phyloP scores from a whole-genome alignment of 495 filamentous ascomycete genomes.

The Cercophora newfieldiana region DNA sequence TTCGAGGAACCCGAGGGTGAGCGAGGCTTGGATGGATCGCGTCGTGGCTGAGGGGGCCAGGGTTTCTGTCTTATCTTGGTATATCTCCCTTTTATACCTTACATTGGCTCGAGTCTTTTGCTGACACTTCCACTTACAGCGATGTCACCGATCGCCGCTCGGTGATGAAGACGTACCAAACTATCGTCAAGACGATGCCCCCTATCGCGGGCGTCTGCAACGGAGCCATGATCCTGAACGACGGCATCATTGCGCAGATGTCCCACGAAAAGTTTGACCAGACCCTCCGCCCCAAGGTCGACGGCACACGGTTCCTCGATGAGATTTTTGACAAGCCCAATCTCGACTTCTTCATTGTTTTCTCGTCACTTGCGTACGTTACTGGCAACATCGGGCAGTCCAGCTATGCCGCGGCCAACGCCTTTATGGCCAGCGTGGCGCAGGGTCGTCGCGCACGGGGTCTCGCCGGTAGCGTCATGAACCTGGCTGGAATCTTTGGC shows the following conservation, averaged over 20 bases:
- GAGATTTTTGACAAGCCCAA: constrained; percentile 33
- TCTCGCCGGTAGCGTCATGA: constrained; percentile 39
- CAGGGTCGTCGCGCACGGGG: constrained; percentile 27
- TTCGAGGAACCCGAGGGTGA: constrained; percentile 51
- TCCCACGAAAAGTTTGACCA: neutral
- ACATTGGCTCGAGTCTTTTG: no score
- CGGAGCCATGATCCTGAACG: constrained; percentile 24
- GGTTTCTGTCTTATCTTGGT: neutral
- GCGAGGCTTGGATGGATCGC: constrained; percentile 40
- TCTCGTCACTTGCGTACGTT: constrained; percentile 50
- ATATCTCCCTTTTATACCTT: no score
- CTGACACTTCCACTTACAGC: no score
- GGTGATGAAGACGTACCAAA: neutral
- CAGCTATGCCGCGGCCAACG: constrained; percentile 55
- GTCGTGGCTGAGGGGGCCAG: constrained; percentile 15
- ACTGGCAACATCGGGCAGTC: constrained; percentile 50
- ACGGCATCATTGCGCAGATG: constrained; percentile 15
- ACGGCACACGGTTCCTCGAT: constrained; percentile 34
- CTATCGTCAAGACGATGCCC: constrained; percentile 12
- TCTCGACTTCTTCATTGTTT: constrained; percentile 59
- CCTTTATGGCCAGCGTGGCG: constrained; percentile 43
- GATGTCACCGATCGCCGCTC: neutral
- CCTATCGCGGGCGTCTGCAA: constrained; percentile 21
- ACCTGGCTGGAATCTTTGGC: constrained; percentile 38
- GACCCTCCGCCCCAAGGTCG: constrained; percentile 32